phyloP scores from a whole-genome alignment of 139 green algal genomes.

The Coccomyxa sp. region DNA sequence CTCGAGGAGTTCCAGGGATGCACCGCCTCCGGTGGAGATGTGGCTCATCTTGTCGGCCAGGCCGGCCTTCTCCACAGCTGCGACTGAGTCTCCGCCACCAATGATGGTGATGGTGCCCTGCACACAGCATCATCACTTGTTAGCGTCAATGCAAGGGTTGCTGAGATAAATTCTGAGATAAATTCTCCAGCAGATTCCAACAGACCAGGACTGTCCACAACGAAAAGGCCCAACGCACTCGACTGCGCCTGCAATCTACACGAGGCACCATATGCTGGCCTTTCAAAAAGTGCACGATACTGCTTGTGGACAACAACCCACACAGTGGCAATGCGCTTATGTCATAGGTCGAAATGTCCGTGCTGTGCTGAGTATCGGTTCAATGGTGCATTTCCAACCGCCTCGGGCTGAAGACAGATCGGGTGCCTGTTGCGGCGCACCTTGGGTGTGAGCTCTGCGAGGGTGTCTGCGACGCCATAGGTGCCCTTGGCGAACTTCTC shows the following conservation, averaged over 20 bases:
- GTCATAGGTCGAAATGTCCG: no score
- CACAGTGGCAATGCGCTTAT: no score
- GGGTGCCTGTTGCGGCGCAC: constrained; percentile 21
- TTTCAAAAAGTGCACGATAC: no score
- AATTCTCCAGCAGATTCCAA: no score
- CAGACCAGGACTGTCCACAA: no score
- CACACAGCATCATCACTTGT: constrained; percentile 8
- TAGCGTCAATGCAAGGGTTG: constrained; percentile 1
- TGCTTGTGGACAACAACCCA: no score
- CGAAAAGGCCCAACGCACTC: no score
- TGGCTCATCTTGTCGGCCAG: constrained; percentile 89
- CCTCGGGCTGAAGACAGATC: neutral
- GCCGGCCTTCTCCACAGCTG: constrained; percentile 96
- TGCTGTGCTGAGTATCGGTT: no score
- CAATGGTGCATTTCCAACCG: no score
- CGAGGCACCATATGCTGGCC: no score
- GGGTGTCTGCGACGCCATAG: constrained; percentile 81
- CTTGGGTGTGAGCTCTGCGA: constrained; percentile 77
- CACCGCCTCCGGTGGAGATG: constrained; percentile 95
- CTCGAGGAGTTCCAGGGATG: constrained; percentile 97
- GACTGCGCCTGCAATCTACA: no score
- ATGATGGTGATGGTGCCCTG: constrained; percentile 91
- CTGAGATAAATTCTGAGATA: no score
- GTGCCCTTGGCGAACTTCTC: constrained; percentile 91
- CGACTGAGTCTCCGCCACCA: constrained; percentile 96